Base-by-base conservation (phyloP, 805 yeast genomes). In the Yamadazyma nakazawae region DNA sequence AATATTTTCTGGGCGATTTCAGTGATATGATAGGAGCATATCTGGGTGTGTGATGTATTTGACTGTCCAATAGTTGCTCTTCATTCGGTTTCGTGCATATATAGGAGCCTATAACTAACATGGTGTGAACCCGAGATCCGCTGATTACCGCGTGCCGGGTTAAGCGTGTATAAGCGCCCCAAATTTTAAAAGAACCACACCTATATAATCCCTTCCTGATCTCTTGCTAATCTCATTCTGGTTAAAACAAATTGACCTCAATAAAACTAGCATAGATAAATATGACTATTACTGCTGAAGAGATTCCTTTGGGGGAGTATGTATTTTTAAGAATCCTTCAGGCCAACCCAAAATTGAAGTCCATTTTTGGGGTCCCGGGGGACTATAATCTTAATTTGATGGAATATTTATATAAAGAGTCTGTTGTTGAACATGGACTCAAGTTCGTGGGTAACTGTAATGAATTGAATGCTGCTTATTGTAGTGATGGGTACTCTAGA, bases 401-500 rank as follows among this genome's bases (percentile, higher is more conserved):
- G 56, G 96, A 88, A 61, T 80, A 84, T 57, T 61, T 85, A 39
- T 83, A 86, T 57, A 66, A 77, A 8, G 62, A 60, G 6, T 49
- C 63, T 7, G 56, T 68, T n/a, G 44, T 74, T 66, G 34, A 51
- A 65, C 74, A 34, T 60, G 71, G 70, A 9, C 61, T 67, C 7
- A 85, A 54, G 67, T 89, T 95, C 88, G 73, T 87, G 40, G 96
- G 96, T 19, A 80, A 82, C 50, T 88, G 96, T 69, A 90, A 90
- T 60, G 97, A 90, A 68, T 74, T 90, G 53, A 91, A 90, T 60
- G 84, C 94, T 3, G 94, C 95, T 8, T 90, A 91, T 61, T 82
- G 94, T 5, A 91, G 92, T 7, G 97, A 91, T 63, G 97, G 97
- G 5, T 91, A 88, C 58, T 81, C 94, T 16, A 74, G 82, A 25